Conservation (phyloP, 306 rosid genomes). For the Oemleria cerasiformis region DNA sequence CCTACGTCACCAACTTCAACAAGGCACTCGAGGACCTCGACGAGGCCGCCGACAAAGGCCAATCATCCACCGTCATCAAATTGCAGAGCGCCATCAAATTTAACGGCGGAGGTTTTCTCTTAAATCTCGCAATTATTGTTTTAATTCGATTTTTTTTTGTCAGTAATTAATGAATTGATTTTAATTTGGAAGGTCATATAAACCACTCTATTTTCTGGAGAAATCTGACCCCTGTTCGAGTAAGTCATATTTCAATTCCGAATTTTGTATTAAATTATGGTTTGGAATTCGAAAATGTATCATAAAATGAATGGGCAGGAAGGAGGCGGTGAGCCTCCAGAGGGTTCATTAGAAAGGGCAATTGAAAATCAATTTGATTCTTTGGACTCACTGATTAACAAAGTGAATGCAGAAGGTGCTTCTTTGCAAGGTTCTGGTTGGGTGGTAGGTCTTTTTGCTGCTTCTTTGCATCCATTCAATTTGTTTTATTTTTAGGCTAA, state of each 20-base stretch:
- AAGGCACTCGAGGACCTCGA: slow-evolving; percentile 76
- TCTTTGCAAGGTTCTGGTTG: slow-evolving; percentile 94
- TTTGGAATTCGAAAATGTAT: neutral
- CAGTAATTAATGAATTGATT: neutral
- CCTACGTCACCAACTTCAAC: slow-evolving; percentile 78
- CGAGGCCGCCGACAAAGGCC: slow-evolving; percentile 45
- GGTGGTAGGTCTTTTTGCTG: slow-evolving; percentile 59
- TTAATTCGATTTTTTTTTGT: neutral
- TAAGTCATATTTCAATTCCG: slow-evolving; percentile 9
- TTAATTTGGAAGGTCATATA: slow-evolving; percentile 27
- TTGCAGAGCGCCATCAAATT: slow-evolving; percentile 50
- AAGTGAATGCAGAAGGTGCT: slow-evolving; percentile 79
- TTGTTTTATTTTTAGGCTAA: too few species aligned
- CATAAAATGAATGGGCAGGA: slow-evolving; percentile 43
- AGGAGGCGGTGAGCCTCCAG: slow-evolving; percentile 94
- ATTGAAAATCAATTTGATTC: slow-evolving; percentile 70
- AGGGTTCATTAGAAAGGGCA: slow-evolving; percentile 64
- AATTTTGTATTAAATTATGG: neutral
- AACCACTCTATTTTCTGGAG: slow-evolving; percentile 55
- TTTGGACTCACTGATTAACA: slow-evolving; percentile 53
- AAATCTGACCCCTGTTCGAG: slow-evolving; percentile 42
- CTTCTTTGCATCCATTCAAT: neutral
- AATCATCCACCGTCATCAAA: slow-evolving; percentile 28
- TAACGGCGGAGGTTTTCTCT: slow-evolving; percentile 48
- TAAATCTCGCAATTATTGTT: neutral